phyloP scores from a whole-genome alignment of 257 asterid species.

The Solanum tarijense region DNA sequence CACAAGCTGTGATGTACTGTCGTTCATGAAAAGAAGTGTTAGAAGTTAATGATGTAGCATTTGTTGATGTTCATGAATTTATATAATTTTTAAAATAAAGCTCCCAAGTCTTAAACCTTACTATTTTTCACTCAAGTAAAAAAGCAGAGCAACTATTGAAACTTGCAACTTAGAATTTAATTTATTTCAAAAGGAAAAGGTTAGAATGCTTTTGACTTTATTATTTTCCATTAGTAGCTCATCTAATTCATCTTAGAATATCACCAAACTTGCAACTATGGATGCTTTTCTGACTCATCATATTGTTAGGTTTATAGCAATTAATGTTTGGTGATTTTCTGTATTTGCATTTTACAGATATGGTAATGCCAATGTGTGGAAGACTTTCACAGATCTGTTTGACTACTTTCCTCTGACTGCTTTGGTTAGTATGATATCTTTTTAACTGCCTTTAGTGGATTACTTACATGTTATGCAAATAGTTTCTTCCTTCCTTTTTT shows the following conservation, averaged over 20 bases:
- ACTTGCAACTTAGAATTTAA: not conserved
- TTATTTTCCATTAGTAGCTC: not conserved
- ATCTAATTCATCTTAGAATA: not conserved
- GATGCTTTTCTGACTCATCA: not conserved
- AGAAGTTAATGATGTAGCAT: not conserved
- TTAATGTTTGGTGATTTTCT: not conserved
- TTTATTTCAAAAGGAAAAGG: not conserved
- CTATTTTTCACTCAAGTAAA: not conserved
- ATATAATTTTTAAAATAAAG: not conserved
- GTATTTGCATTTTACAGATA: slow-evolving; percentile 9
- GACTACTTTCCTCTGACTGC: slow-evolving; percentile 25
- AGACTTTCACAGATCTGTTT: slow-evolving; percentile 19
- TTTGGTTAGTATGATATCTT: slow-evolving; percentile 8
- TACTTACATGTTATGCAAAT: not conserved
- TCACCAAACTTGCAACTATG: not conserved
- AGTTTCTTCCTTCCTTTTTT: not conserved
- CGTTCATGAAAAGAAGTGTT: not conserved
- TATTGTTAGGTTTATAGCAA: not conserved
- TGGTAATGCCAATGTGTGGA: slow-evolving; percentile 21
- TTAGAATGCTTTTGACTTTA: not conserved
- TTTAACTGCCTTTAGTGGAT: not conserved
- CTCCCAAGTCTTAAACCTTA: not conserved
- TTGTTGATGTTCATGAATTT: not conserved
- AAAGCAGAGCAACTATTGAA: not conserved
- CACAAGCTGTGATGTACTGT: not conserved